phyloP scores from a whole-genome alignment of 345 rosid genomes.

The Draba incana region DNA sequence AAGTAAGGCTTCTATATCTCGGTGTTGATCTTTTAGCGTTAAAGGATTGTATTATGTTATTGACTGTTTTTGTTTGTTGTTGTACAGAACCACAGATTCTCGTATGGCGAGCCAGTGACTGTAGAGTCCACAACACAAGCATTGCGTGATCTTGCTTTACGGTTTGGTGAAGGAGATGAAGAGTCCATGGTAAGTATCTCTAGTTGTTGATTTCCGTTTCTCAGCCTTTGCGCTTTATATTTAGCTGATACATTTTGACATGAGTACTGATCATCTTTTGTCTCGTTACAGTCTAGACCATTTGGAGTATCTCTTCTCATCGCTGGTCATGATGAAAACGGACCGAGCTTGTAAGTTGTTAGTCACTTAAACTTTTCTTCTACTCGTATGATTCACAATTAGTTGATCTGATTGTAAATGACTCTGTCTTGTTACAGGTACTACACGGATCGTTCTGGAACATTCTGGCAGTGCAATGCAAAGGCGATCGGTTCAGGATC shows the following conservation, averaged over 20 bases:
- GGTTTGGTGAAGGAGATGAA: constrained; percentile 99
- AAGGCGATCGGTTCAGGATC: constrained; percentile 99
- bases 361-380: constrained; percentile 1
- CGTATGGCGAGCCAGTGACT: constrained; percentile 97
- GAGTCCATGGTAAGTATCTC: constrained; percentile 81
- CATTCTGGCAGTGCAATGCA: constrained; percentile 99
- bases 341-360: constrained; percentile 87
- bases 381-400: not conserved
- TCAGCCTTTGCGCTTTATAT: not conserved
- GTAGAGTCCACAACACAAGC: constrained; percentile 98
- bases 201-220: constrained; percentile 10
- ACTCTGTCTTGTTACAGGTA: constrained; percentile 51
- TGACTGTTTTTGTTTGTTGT: constrained; percentile 34
- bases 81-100: constrained; percentile 87
- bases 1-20: constrained; percentile 48
- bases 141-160: constrained; percentile 86
- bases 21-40: constrained; percentile 42
- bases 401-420: constrained; percentile 2
- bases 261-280: constrained; percentile 1
- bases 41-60: too few species aligned
- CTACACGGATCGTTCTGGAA: constrained; percentile 96
- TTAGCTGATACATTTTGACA: too few species aligned
- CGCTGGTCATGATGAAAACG: constrained; percentile 97
- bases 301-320: constrained; percentile 98
- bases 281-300: constrained; percentile 79